Conservation (phyloP, 192 early-diverging fungal genomes). For the Linnemannia zychae region DNA sequence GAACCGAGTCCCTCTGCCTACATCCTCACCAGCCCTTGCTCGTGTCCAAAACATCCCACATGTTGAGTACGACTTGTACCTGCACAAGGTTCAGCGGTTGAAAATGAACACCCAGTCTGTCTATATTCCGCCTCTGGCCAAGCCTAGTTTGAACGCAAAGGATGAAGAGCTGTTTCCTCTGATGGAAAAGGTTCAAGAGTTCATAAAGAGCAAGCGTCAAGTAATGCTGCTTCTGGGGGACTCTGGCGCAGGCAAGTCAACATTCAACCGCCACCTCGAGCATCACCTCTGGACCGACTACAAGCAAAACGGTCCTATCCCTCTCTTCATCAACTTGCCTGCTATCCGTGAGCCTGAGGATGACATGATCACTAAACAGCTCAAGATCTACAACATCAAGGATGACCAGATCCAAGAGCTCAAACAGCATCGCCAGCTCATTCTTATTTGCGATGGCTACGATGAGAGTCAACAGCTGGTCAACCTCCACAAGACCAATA, state of each 20-base stretch:
- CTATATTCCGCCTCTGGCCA: slow-evolving; percentile 11
- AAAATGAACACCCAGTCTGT: background rate
- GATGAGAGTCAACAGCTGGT: slow-evolving; percentile 3
- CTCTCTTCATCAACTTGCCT: slow-evolving; percentile 8
- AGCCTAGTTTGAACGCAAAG: background rate
- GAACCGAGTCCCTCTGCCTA: background rate
- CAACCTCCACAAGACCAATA: background rate
- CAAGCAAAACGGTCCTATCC: background rate
- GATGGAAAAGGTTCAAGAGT: background rate
- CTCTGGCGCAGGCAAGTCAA: slow-evolving; percentile 13
- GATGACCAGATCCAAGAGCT: background rate
- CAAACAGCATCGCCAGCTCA: background rate
- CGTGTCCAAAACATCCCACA: background rate
- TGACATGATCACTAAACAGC: background rate
- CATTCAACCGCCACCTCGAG: slow-evolving; percentile 7
- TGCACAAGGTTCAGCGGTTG: background rate
- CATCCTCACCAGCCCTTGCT: background rate
- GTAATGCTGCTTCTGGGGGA: slow-evolving; percentile 1
- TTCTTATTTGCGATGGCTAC: slow-evolving; percentile 14
- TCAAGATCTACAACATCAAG: background rate
- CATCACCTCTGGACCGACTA: background rate
- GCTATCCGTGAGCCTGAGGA: background rate
- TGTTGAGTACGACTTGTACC: background rate
- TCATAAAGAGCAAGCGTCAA: background rate
- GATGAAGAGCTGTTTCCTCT: background rate